These are phyloP conservation scores for Dactylellina drechsleri DNA, from an alignment of 2,329 filamentous ascomycete genomes.

Conservation along the genomic window DNA sequence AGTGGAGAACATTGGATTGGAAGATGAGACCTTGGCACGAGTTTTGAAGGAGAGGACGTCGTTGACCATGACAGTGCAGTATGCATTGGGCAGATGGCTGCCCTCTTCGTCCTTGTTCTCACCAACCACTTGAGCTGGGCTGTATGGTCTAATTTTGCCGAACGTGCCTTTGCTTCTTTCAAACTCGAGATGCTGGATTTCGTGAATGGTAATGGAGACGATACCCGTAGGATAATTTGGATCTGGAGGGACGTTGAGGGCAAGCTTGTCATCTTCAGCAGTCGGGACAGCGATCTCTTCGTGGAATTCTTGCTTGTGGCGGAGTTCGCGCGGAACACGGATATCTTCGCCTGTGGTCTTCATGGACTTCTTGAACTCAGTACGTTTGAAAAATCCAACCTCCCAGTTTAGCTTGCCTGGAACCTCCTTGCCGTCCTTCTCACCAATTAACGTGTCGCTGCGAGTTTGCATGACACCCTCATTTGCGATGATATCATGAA, in stretches of 20 bases:
- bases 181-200: constrained; percentile 94
- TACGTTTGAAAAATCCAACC: constrained; percentile 93
- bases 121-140: constrained; percentile 65
- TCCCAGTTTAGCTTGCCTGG: constrained; percentile 95
- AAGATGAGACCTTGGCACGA: constrained; percentile 91
- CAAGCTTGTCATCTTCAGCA: constrained; percentile 80
- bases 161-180: constrained; percentile 86
- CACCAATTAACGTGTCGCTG: constrained; percentile 80
- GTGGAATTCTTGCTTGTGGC: constrained; percentile 79
- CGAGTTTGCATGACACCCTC: constrained; percentile 93
- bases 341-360: constrained; percentile 87
- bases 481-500: constrained; percentile 94
- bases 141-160: constrained; percentile 67
- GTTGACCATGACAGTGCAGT: constrained; percentile 91
- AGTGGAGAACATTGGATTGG: constrained; percentile 96
- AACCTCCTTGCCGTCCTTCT: constrained; percentile 86
- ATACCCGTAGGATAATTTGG: constrained; percentile 96
- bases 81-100: constrained; percentile 83
- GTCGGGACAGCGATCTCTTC: constrained; percentile 85
- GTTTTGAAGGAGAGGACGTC: constrained; percentile 83
- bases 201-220: constrained; percentile 85
- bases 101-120: constrained; percentile 87
- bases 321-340: constrained; percentile 75
- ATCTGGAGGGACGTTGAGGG: constrained; percentile 89
- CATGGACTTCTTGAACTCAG: constrained; percentile 83